Evolutionary conservation across 2,329 filamentous ascomycete species (phyloP).

Genomic region (Macrophomina phaseolina): DNA sequence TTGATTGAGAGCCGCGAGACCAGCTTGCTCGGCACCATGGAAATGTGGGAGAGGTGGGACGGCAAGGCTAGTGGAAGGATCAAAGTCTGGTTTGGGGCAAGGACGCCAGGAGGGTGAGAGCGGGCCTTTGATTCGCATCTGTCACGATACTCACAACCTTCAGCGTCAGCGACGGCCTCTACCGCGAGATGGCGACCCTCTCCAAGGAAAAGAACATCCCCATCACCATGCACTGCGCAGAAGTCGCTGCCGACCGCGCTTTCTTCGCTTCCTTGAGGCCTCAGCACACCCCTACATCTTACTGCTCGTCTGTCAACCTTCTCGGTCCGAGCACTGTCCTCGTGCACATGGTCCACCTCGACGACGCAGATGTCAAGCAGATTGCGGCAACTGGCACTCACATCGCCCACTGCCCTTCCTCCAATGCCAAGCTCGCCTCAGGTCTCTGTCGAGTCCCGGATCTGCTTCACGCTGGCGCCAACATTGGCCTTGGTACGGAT

Average conservation of each 20-base stretch:
- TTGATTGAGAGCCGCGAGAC: conserved; percentile 48
- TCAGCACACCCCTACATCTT: conserved; percentile 52
- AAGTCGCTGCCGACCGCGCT: conserved; percentile 41
- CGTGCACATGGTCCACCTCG: conserved; percentile 60
- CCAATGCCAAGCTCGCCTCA: conserved; percentile 59
- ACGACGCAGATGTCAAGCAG: conserved; percentile 50
- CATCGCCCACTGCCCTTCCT: conserved; percentile 59
- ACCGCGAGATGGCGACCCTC: conserved; percentile 42
- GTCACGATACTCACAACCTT: not conserved
- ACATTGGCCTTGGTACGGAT: conserved; percentile 58
- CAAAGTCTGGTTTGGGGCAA: conserved; percentile 46
- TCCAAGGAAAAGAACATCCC: conserved; percentile 41
- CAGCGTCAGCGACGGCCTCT: conserved; percentile 41
- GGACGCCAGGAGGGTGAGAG: conserved; percentile 44
- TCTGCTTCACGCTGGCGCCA: conserved; percentile 51
- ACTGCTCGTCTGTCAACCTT: conserved; percentile 35
- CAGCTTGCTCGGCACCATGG: conserved; percentile 39
- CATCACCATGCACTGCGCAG: conserved; percentile 49
- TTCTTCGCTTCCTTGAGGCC: conserved; percentile 39
- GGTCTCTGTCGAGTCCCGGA: conserved; percentile 56
- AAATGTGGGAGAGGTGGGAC: conserved; percentile 45
- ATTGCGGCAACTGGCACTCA: conserved; percentile 50
- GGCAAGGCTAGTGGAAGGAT: conserved; percentile 42
- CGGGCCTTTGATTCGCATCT: not conserved
- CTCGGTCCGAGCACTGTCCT: conserved; percentile 53